Evolutionary conservation across 257 asterid genomes (phyloP).

Genomic region (Fraxinus americana): DNA sequence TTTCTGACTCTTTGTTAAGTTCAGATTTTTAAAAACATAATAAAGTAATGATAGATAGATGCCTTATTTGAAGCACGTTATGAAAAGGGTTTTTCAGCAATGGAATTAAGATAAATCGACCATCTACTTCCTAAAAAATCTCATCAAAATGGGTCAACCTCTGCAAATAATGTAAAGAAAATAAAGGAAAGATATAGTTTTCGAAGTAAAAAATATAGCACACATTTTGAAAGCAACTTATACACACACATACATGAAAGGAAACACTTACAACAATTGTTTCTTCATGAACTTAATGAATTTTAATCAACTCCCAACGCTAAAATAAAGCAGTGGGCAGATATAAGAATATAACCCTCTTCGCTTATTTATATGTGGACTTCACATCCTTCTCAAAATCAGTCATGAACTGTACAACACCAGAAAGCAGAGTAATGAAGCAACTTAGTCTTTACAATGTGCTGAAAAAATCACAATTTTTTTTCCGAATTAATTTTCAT

Average conservation of each 20-base stretch:
- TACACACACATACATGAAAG: slow-evolving; percentile 18
- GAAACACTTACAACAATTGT: background rate
- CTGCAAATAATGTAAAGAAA: too few species aligned
- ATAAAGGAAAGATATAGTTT: too few species aligned
- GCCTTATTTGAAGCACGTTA: too few species aligned
- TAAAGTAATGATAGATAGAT: background rate
- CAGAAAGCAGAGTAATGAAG: slow-evolving; percentile 30
- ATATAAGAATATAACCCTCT: slow-evolving; percentile 37
- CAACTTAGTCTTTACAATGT: slow-evolving; percentile 12
- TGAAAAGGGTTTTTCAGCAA: too few species aligned
- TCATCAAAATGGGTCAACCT: too few species aligned
- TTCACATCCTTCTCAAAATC: slow-evolving; percentile 41
- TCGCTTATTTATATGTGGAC: slow-evolving; percentile 36
- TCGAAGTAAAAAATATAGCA: too few species aligned
- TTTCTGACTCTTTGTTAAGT: too few species aligned
- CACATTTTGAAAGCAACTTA: background rate
- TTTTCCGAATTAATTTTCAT: too few species aligned
- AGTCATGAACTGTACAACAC: slow-evolving; percentile 70
- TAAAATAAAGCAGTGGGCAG: slow-evolving; percentile 53
- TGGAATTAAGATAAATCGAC: too few species aligned
- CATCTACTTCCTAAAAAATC: too few species aligned
- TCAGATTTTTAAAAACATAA: background rate
- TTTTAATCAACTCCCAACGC: slow-evolving; percentile 31
- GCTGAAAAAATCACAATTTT: too few species aligned
- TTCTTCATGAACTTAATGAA: slow-evolving; percentile 7